Base-by-base conservation (phyloP, 1,284 basidiomycete species). In the Moesziomyces sp. region DNA sequence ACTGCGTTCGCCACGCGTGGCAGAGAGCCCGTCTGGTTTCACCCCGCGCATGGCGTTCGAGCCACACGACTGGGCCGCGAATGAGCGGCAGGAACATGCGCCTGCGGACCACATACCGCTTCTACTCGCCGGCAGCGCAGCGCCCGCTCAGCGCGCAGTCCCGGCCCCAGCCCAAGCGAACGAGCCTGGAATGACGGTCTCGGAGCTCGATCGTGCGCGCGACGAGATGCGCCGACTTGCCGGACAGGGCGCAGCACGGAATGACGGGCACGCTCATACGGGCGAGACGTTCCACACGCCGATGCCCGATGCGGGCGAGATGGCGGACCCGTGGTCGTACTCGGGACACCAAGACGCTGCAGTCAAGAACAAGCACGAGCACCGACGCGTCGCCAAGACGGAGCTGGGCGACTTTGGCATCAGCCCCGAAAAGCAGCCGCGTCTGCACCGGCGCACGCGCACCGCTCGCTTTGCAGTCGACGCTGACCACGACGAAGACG, bases 1-100 rank as follows among this genome's bases (percentile, higher is more conserved):
- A 5, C 53, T 76, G 59, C 66, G 67, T 7, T 78, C 76, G 28
- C 74, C 74, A 1, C 46, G 74, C 6, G 35, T 74, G 7, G 72
- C 58, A 26, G 57, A 70, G 11, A 76, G 74, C 46, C 74, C 76
- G 9, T 67, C 74, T 6, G 76, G 76, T 16, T 72, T 63, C 52
- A 77, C 75, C 21, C 75, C 75, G 5, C 46, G 56, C 1, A 66
- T 77, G 72, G 46, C 45, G n/a, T 77, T 71, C 46, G 69, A 73
- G 33, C 58, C 69, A 33, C 58, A 63, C 4, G 63, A 62, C n/a
- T 73, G 64, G 70, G 46, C 45, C 35, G 52, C 55, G 5, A 19
- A 26, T 26, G 40, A 44, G 8, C 55, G 43, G 2, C 55, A 61
- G 16, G 46, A 58, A 57, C 55, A n/a, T 45, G 33, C 58, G 30